Evolutionary conservation across 306 rosid genomes (phyloP).

Genomic region (Ziziphus jujuba): DNA sequence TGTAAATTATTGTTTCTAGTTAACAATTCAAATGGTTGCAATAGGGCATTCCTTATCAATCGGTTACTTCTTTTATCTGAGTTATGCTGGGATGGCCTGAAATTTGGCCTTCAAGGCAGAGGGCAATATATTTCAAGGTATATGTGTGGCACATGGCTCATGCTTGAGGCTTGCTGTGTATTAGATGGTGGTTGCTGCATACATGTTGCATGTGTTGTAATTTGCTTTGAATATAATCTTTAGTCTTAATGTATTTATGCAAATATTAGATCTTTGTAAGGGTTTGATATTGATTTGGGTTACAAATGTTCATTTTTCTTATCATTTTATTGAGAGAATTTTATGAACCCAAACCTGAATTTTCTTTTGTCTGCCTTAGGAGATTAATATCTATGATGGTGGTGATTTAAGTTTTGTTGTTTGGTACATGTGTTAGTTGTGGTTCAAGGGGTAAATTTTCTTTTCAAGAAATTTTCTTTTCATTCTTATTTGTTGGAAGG

Average conservation of each 20-base stretch:
- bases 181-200: constrained; percentile 9
- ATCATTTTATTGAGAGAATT: background rate
- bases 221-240: background rate
- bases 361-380: background rate
- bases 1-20: background rate
- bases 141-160: constrained; percentile 1
- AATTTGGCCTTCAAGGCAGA: background rate
- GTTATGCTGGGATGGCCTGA: background rate
- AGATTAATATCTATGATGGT: background rate
- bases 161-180: background rate
- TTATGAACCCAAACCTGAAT: background rate
- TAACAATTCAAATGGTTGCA: no score
- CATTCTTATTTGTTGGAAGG: background rate
- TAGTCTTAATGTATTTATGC: background rate
- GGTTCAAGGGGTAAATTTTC: background rate
- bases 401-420: background rate
- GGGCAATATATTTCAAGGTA: background rate
- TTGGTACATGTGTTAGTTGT: background rate
- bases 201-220: background rate
- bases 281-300: background rate
- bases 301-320: constrained; percentile 7
- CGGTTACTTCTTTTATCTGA: background rate
- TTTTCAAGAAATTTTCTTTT: background rate
- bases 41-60: background rate
- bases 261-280: background rate